Conservation (phyloP, 345 rosid species). For the Dipteronia dyeriana region DNA sequence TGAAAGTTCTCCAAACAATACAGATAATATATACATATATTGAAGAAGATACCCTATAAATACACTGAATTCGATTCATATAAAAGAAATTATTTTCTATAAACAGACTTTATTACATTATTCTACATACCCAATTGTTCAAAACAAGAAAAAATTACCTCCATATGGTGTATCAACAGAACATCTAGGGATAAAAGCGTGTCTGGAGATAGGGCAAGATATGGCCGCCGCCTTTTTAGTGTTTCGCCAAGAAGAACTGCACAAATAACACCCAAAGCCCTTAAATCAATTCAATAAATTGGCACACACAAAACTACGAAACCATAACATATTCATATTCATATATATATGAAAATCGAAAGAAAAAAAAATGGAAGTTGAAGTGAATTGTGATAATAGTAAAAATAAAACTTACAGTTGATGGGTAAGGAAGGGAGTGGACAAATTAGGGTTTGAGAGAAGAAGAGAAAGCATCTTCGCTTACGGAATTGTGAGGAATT, state of each 20-base stretch:
- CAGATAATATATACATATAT: neutral
- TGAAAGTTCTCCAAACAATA: neutral
- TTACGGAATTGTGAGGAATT: neutral
- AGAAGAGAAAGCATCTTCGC: conserved; percentile 53
- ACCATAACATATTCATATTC: too few relatives aligned
- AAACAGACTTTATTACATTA: too few relatives aligned
- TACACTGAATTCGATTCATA: neutral
- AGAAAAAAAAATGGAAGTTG: neutral
- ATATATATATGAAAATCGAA: too few relatives aligned
- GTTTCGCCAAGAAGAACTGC: conserved; percentile 32
- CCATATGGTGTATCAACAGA: conserved; percentile 60
- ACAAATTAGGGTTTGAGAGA: conserved; percentile 49
- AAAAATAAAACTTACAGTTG: conserved; percentile 44
- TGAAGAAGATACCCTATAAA: neutral
- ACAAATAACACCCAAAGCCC: conserved; percentile 10
- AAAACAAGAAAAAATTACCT: conserved; percentile 42
- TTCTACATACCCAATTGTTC: neutral
- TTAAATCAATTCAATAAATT: neutral
- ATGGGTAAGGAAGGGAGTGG: conserved; percentile 50
- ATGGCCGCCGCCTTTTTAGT: conserved; percentile 23
- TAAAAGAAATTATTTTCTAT: neutral
- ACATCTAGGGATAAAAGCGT: conserved; percentile 46
- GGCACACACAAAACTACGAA: too few relatives aligned
- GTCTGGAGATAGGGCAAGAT: conserved; percentile 31
- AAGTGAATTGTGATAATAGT: neutral